phyloP scores from a whole-genome alignment of 139 green algal species.

The Tetraselmis striata region DNA sequence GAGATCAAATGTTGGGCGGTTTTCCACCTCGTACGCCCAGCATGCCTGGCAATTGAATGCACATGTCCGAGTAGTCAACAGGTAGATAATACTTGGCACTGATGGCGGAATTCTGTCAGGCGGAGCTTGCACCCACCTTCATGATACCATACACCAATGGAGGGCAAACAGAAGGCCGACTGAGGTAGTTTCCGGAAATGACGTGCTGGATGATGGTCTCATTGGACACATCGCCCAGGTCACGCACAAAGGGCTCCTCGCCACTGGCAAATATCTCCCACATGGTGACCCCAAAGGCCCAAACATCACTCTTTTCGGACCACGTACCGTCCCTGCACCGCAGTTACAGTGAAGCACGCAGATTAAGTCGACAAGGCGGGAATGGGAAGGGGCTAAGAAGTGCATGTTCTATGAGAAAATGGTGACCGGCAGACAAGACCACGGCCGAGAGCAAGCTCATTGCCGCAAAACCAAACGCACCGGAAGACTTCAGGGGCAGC shows the following conservation, averaged over 20 bases:
- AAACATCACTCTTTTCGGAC: constrained; percentile 31
- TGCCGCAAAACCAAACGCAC: too few relatives aligned
- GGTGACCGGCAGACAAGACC: too few relatives aligned
- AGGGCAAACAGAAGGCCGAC: neutral
- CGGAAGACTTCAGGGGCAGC: constrained; percentile 38
- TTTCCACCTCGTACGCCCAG: neutral
- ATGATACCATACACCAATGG: neutral
- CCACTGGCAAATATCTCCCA: constrained; percentile 56
- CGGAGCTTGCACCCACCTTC: neutral
- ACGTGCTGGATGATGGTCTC: neutral
- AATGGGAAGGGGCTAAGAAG: too few relatives aligned
- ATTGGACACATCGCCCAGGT: neutral
- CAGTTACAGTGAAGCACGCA: too few relatives aligned
- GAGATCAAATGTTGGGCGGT: neutral
- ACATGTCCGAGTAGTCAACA: neutral
- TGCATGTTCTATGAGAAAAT: too few relatives aligned
- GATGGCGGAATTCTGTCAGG: neutral
- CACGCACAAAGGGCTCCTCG: constrained; percentile 27
- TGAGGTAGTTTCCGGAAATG: neutral
- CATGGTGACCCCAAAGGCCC: constrained; percentile 44
- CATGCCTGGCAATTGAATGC: too few relatives aligned
- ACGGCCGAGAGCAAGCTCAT: too few relatives aligned
- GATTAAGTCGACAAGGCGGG: too few relatives aligned
- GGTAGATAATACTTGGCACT: too few relatives aligned
- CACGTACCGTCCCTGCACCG: neutral